phyloP scores from a whole-genome alignment of 106 monocot species.

The Allium sativum region DNA sequence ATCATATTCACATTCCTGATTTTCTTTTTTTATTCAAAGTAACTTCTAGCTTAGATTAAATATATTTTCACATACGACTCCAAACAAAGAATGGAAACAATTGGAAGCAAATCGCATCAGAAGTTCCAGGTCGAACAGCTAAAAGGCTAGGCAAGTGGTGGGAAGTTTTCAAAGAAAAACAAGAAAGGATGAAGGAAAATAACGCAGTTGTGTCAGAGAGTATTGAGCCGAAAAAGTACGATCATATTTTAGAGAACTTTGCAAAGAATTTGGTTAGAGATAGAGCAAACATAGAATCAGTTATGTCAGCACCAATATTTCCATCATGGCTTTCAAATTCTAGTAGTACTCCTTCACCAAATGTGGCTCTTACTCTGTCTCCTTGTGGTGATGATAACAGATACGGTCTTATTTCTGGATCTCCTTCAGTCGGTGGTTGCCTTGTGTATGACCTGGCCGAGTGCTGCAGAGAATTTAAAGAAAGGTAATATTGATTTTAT shows the following conservation, averaged over 20 bases:
- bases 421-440: not conserved
- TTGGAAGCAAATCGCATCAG: constrained; percentile 88
- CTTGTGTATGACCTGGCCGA: constrained; percentile 20
- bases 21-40: too few species aligned
- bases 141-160: constrained; percentile 95
- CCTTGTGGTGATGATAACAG: too few species aligned
- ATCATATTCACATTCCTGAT: too few species aligned
- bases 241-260: constrained; percentile 67
- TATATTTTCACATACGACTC: too few species aligned
- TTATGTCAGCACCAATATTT: constrained; percentile 1
- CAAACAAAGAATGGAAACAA: constrained; percentile 92
- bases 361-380: constrained; percentile 56
- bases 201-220: constrained; percentile 2
- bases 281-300: too few species aligned
- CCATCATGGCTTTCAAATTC: too few species aligned
- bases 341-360: too few species aligned
- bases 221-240: constrained; percentile 68
- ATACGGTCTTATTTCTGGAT: not conserved
- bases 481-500: too few species aligned
- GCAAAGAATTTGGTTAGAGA: constrained; percentile 88
- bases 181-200: constrained; percentile 39
- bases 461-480: constrained; percentile 50
- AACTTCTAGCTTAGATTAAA: too few species aligned
- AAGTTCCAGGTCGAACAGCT: constrained; percentile 84
- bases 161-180: constrained; percentile 95